Base-by-base conservation (phyloP, 2,329 filamentous ascomycete species). In the Colletotrichum trifolii region DNA sequence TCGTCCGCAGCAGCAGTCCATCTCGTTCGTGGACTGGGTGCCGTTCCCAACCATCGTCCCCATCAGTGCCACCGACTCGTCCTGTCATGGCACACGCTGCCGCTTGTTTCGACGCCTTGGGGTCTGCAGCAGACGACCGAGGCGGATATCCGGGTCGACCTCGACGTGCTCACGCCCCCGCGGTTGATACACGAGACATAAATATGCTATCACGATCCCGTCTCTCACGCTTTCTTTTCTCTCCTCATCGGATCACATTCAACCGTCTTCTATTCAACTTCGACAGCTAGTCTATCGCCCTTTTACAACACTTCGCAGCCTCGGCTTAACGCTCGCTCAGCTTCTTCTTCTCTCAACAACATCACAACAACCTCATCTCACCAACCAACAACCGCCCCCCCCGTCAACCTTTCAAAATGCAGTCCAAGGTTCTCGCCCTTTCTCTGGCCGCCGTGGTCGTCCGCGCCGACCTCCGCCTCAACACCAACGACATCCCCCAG, bases 401-500 rank as follows among this genome's bases (percentile, higher is more conserved):
- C 15, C n/a, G 39, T 39, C 25, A 42, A 58, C 39, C 50, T 38
- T 36, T 66, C 68, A 67, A 45, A 45, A 76, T 77, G 75, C 71
- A 75, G 68, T 66, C 71, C 49, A 66, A 66, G 63, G 48, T 57
- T 66, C 69, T 71, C 58, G 71, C 71, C 55, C 54, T 77, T 47
- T 69, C 72, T 15, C 67, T 76, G 12, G 70, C 72, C 49, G 49
- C 74, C 35, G 70, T 73, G 54, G 72, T 73, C 49, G 76, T 70
- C 50, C 70, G 67, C 49, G 77, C 78, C 50, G 74, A 75, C 59
- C 64, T 79, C 46, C 71, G 70, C 59, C 69, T 79, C 40, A 74
- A 77, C 56, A 64, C 69, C 47, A 72, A 74, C 52, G 74, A 79
- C 56, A 69, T 78, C 10, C 77, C 79, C 8, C 54, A 60, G n/a